A percentile compares a stretch with the other conserved stretches of the same genome.
These are phyloP conservation scores for Verruconis gallopava DNA, from an alignment of 2,329 filamentous ascomycete species.

Conservation along the genomic window DNA sequence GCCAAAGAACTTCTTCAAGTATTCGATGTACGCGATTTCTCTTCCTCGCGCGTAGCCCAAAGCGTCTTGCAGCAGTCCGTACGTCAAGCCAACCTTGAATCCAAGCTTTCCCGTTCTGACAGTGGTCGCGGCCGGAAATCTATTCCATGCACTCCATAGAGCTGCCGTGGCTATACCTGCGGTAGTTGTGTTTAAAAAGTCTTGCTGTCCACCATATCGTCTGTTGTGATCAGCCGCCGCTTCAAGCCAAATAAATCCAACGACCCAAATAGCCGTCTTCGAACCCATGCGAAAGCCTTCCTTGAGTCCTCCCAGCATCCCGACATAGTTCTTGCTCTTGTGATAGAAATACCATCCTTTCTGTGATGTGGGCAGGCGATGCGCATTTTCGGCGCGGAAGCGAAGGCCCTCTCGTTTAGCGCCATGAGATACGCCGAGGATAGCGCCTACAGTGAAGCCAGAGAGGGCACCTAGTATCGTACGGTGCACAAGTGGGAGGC, in stretches of 20 bases:
- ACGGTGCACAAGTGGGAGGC: slow-evolving; percentile 30
- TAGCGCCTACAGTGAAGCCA: slow-evolving; percentile 55
- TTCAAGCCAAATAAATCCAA: slow-evolving; percentile 68
- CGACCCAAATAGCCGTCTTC: slow-evolving; percentile 58
- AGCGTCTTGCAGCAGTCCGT: slow-evolving; percentile 69
- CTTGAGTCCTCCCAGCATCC: slow-evolving; percentile 61
- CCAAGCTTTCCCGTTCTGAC: slow-evolving; percentile 62
- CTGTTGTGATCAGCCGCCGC: slow-evolving; percentile 65
- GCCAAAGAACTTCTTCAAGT: slow-evolving; percentile 17
- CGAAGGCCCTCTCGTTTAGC: slow-evolving; percentile 62
- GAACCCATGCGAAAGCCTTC: slow-evolving; percentile 67
- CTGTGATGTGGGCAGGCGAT: slow-evolving; percentile 72
- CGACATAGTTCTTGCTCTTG: slow-evolving; percentile 87
- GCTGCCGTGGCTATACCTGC: slow-evolving; percentile 78
- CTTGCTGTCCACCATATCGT: slow-evolving; percentile 36
- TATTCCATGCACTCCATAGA: slow-evolving; percentile 73
- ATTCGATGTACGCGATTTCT: slow-evolving; percentile 62
- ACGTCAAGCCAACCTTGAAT: slow-evolving; percentile 63
- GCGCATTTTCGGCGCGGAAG: slow-evolving; percentile 92
- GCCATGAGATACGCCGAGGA: slow-evolving; percentile 59
- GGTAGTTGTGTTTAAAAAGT: slow-evolving; percentile 68
- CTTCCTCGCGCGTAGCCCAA: slow-evolving; percentile 57
- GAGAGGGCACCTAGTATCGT: slow-evolving; percentile 51
- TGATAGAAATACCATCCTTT: slow-evolving; percentile 98
- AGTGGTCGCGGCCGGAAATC: slow-evolving; percentile 56